Conservation (phyloP, 2,329 filamentous ascomycete genomes). For the Alternaria hordeiaustralica region DNA sequence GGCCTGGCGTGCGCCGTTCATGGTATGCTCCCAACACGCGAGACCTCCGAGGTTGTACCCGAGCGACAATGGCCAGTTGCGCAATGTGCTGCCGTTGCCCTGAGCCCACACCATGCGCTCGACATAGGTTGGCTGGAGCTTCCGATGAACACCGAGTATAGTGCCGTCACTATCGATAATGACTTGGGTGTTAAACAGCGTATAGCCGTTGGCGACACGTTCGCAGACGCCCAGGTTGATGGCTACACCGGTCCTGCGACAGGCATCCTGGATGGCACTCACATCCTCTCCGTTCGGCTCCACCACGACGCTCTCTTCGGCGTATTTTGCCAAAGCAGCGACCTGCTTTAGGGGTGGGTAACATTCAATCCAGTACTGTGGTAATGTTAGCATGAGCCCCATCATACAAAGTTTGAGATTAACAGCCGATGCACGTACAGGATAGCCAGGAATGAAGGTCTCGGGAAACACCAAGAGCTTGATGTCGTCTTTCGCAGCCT, state of each 20-base stretch:
- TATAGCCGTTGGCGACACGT: constrained; percentile 41
- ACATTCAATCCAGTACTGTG: constrained; percentile 46
- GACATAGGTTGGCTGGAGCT: constrained; percentile 47
- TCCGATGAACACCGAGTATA: constrained; percentile 48
- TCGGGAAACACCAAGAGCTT: constrained; percentile 47
- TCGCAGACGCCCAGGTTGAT: constrained; percentile 47
- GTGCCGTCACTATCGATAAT: constrained; percentile 42
- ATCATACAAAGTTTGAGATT: background rate
- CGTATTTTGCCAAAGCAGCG: constrained; percentile 40
- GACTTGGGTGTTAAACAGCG: constrained; percentile 48
- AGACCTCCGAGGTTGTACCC: constrained; percentile 47
- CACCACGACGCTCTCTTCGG: constrained; percentile 46
- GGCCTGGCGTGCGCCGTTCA: constrained; percentile 49
- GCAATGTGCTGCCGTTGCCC: constrained; percentile 41
- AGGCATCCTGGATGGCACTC: constrained; percentile 40
- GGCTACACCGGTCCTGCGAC: constrained; percentile 38
- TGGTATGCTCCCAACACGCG: constrained; percentile 49
- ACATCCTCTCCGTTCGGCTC: constrained; percentile 40
- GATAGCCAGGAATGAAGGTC: constrained; percentile 48
- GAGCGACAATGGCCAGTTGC: constrained; percentile 37
- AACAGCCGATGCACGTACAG: constrained; percentile 26
- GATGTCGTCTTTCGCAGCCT: constrained; percentile 38
- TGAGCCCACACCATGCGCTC: constrained; percentile 48
- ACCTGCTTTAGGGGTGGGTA: constrained; percentile 47
- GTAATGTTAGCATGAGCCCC: constrained; percentile 12